Evolutionary conservation across 441 rosid genomes (phyloP), one percentile per base, ranked within the genome.

Genomic region (Melastoma candidum): DNA sequence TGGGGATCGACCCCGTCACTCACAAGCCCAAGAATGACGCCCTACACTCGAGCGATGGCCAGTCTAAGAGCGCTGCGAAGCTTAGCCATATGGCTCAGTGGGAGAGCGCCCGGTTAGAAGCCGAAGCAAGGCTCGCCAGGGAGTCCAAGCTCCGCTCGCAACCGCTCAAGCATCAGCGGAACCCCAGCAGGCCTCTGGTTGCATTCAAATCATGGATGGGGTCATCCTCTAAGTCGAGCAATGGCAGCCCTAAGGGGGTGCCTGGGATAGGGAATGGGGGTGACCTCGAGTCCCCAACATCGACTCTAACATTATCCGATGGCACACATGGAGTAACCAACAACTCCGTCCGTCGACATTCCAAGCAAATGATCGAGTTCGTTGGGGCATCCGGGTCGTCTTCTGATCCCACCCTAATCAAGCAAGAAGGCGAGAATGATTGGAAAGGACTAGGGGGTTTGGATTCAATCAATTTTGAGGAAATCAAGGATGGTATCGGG

Each of bases 1-100:
- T 94, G 96, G 99, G 99, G 46, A 94, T 94, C 14, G 99, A 94
- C 69, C 99, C 97, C 0, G 87, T 94, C n/a, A 94, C 99, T 39
- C 99, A 94, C 75, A 94, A 94, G 71, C 90, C 90, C 0, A 87
- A 83, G 59, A 85, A 73, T 53, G 96, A 83, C 26, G 74, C 99
- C 13, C 66, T 89, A 7, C 69, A 73, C 14, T 68, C 87, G 36
- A 60, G 55, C 9, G 87, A 79, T 13, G 94, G 87, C 24, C 87
- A 80, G 12, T 72, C 90, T 64, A 90, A 89, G 74, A 87, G 77
- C 49, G 79, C 90, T 17, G 96, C 96, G 4, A 85, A 89, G 48
- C 83, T 94, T 46, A 87, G 90, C 74, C 99, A 94, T 72, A 80
- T 90, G 97, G 97, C 97, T 67, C 99, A 94, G 22, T 94, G 99